Evolutionary conservation across 169 alveolate genomes (phyloP), one percentile per base, ranked within the genome.

Genomic region (Besnoitia besnoiti): DNA sequence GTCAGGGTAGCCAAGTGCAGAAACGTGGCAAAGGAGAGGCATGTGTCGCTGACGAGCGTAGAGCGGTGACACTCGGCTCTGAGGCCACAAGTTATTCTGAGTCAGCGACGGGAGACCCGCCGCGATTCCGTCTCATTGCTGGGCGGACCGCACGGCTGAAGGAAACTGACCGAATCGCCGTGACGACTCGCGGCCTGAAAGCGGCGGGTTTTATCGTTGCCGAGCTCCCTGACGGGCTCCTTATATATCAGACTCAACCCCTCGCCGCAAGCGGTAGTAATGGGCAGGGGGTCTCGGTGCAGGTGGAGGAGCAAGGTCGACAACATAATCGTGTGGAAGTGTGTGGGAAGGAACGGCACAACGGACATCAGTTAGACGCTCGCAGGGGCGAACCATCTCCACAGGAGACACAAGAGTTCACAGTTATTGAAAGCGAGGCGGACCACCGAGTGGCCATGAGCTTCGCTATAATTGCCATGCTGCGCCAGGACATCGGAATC

Each of bases 131-230:
- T n/a, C 67, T 55, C 24, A 67, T 19, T 19, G 80, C 80, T 67
- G 80, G 80, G 0, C 80, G 80, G 80, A 67, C 80, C 21, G 80
- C 80, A 35, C 19, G 80, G n/a, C 44, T 67, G 42, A 67, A 67
- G 44, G 80, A 67, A 42, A 67, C 42, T 16, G 42, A 67, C n/a
- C 80, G 80, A 7, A 35, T 67, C 39, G 80, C 80, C 1, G 80
- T 42, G 39, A n/a, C 44, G 39, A 42, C 44, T 37, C 47, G 42
- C 2, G 80, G 80, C 8, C n/a, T 67, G 42, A 30, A 35, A 16
- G 44, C 80, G 19, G 10, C 47, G 2, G 80, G 80, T 42, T 67
- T 30, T 16, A 21, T 8, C 44, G 80, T 67, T 42, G 46, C 10
- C 39, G 80, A 67, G 42, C 47, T 33, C 8, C 24, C 39, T 33